Evolutionary conservation across 768 basidiomycete species (phyloP).

Genomic region (Termitomyces sp.): DNA sequence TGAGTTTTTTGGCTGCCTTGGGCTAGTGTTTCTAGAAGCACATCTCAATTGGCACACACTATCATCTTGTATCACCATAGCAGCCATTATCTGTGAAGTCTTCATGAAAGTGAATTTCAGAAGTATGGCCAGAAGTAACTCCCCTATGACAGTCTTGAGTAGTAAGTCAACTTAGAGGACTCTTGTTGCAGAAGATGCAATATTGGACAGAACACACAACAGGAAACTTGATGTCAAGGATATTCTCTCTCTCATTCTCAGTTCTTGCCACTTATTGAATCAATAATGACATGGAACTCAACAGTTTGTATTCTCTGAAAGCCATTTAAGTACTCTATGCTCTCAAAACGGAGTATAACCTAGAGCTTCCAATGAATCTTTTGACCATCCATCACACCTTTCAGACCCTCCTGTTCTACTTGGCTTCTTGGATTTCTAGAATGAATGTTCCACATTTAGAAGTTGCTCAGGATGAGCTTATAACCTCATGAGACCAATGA

Average conservation of each 20-base stretch:
- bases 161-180: slow-evolving; percentile 30
- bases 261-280: slow-evolving; percentile 32
- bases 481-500: background rate
- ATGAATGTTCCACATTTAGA: background rate
- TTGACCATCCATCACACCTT: slow-evolving; percentile 36
- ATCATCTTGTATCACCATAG: slow-evolving; percentile 27
- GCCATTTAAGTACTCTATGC: slow-evolving; percentile 55
- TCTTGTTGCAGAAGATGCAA: slow-evolving; percentile 30
- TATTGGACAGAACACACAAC: slow-evolving; percentile 16
- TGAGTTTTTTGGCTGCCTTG: slow-evolving; percentile 40
- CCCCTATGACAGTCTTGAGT: slow-evolving; percentile 14
- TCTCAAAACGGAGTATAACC: slow-evolving; percentile 33
- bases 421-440: slow-evolving; percentile 8
- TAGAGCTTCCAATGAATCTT: slow-evolving; percentile 38
- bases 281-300: slow-evolving; percentile 38
- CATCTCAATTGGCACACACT: slow-evolving; percentile 25
- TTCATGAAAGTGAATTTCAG: slow-evolving; percentile 8
- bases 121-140: background rate
- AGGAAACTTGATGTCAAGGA: slow-evolving; percentile 24
- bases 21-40: slow-evolving; percentile 25
- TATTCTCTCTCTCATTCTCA: slow-evolving; percentile 43
- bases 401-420: slow-evolving; percentile 27
- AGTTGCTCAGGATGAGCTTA: background rate
- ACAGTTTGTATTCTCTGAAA: slow-evolving; percentile 59
- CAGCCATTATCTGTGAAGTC: slow-evolving; percentile 28